These are phyloP conservation scores for Barnettozyma sp. DNA, from an alignment of 805 yeast genomes.

Conservation along the genomic window DNA sequence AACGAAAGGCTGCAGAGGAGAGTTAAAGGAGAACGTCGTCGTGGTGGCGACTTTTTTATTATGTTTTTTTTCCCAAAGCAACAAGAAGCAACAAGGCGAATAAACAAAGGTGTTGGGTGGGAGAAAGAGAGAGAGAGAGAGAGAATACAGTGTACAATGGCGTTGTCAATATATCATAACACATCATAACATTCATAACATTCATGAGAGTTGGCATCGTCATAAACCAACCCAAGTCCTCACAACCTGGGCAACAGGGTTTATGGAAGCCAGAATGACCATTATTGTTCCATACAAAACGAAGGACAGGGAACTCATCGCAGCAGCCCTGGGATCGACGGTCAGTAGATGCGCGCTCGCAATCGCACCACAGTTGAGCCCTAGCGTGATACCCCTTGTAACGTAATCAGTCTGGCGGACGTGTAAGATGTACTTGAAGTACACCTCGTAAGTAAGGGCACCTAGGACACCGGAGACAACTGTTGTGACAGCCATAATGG, in stretches of 20 bases:
- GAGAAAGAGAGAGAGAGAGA: no score
- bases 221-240: constrained; percentile 40
- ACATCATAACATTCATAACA: not conserved
- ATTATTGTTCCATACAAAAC: constrained; percentile 66
- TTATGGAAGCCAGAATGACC: constrained; percentile 61
- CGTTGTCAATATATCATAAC: no score
- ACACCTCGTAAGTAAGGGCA: constrained; percentile 52
- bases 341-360: constrained; percentile 70
- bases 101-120: no score
- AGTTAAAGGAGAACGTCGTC: no score
- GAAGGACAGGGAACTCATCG: constrained; percentile 66
- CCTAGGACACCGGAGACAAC: constrained; percentile 73
- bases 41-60: no score
- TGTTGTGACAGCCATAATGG: constrained; percentile 73
- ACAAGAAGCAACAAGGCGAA: no score
- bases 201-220: not conserved
- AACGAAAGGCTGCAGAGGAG: no score
- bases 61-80: no score
- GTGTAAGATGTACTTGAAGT: constrained; percentile 35
- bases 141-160: no score
- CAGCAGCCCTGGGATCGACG: constrained; percentile 73
- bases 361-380: constrained; percentile 76
- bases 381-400: constrained; percentile 69
- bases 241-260: constrained; percentile 43
- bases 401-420: constrained; percentile 60